Conservation (phyloP, 805 yeast species). For the Metschnikowia kofuensis region DNA sequence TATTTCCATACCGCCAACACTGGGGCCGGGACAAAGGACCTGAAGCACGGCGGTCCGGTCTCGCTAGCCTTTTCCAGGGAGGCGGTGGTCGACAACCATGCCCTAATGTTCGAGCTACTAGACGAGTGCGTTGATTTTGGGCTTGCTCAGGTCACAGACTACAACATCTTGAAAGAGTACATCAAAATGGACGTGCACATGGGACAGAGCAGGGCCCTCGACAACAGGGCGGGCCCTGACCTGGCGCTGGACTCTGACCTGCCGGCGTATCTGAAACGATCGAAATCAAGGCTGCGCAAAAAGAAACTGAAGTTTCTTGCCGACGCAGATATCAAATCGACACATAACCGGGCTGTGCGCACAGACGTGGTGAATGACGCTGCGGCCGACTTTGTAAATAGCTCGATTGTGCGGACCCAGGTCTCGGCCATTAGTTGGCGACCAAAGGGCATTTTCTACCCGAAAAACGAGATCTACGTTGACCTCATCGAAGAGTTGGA, state of each 20-base stretch:
- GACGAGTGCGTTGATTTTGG: conserved; percentile 93
- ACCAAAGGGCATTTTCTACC: conserved; percentile 44
- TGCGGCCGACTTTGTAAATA: conserved; percentile 43
- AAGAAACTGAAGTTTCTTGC: conserved; percentile 1
- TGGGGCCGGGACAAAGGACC: neutral
- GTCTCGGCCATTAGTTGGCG: conserved; percentile 54
- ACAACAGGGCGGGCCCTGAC: conserved; percentile 5
- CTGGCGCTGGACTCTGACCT: conserved; percentile 11
- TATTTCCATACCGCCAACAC: conserved; percentile 20
- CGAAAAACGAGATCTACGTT: conserved; percentile 42
- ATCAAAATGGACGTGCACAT: conserved; percentile 52
- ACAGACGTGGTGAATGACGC: conserved; percentile 28
- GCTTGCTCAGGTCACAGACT: conserved; percentile 79
- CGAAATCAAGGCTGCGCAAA: conserved; percentile 9
- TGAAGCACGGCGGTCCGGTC: too few relatives aligned
- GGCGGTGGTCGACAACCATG: conserved; percentile 66
- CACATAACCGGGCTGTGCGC: conserved; percentile 37
- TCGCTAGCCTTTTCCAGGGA: conserved; percentile 30
- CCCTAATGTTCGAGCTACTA: conserved; percentile 72
- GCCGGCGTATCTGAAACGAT: conserved; percentile 1
- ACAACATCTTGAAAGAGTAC: conserved; percentile 73
- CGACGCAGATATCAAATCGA: conserved; percentile 27
- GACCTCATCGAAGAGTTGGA: conserved; percentile 40
- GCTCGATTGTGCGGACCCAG: conserved; percentile 72
- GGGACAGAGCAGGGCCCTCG: conserved; percentile 5